Conservation (phyloP, 139 green algal genomes). For the Micractinium sp. region DNA sequence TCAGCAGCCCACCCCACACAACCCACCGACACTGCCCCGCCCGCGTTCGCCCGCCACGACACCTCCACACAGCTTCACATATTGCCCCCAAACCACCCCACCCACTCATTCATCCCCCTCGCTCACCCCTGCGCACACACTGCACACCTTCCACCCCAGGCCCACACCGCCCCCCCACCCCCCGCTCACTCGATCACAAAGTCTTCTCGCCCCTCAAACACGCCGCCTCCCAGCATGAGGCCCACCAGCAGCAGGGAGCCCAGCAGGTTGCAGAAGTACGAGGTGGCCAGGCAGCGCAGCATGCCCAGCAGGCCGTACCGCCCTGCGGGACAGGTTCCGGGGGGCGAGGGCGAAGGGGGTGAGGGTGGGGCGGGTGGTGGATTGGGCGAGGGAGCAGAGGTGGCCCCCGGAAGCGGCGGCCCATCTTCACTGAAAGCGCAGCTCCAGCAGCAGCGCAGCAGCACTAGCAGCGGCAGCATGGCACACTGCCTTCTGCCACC, state of each 20-base stretch:
- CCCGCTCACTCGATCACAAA: constrained; percentile 30
- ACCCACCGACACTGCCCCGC: no score
- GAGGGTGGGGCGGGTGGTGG: background rate
- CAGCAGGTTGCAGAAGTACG: constrained; percentile 38
- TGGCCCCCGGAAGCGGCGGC: no score
- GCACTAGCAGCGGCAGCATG: background rate
- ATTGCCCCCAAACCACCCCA: no score
- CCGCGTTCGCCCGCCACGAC: no score
- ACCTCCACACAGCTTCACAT: no score
- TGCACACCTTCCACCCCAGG: background rate
- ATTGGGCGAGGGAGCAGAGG: background rate
- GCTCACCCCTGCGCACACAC: background rate
- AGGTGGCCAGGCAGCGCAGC: background rate
- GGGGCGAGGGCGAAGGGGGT: background rate
- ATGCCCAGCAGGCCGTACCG: constrained; percentile 30
- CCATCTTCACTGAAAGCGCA: no score
- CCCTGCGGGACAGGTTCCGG: background rate
- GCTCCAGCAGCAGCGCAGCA: background rate
- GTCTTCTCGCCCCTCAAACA: background rate
- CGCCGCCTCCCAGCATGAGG: constrained; percentile 22
- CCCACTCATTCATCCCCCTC: no score
- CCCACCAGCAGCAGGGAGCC: constrained; percentile 25
- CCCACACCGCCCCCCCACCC: background rate
- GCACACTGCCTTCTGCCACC: background rate
- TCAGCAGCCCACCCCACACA: no score